Evolutionary conservation across 176 grass and related monocot species (phyloP), one percentile per base, ranked within the genome.

Genomic region (Oryza nivara): DNA sequence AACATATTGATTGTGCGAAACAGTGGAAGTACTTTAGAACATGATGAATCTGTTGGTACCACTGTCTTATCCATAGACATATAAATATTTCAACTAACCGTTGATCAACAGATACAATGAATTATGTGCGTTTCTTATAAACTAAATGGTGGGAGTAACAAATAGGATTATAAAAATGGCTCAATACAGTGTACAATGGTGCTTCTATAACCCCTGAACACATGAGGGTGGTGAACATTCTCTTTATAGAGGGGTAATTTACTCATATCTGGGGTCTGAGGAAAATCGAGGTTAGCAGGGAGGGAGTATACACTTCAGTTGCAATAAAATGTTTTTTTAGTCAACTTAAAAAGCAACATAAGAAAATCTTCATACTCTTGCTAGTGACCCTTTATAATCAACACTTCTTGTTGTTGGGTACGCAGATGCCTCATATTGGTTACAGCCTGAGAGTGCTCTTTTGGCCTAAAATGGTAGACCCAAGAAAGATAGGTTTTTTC

Each of bases 281-380:
- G 51, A 77, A n/a, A 60, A 61, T 82, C 4, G 28, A 80, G 61
- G 66, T 40, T 88, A 10, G 2, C 32, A 66, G 80, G 23, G 36
- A 47, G 76, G 20, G 60, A 11, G 11, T 80, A 54, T 38, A 70
- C 38, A 70, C 67, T 58, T 58, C 6, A 20, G 20, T 20, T 61
- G n/a, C n/a, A 52, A 30, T 5, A 43, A 1, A 38, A 43, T 82
- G 52, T 20, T 44, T 12, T 52, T 58, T 64, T 43, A 52, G 68
- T 73, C 52, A 46, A 16, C 36, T 46, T 46, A 34, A 28, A 61
- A 60, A 46, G 11, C 15, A 63, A 82, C 68, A 5, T 11, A 4
- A 9, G 36, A 67, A 28, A 49, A 45, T 68, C 65, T 78, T 51
- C 19, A 56, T 25, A 13, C 7, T 63, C n/a, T 63, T 63, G 58